Conservation (phyloP, 169 alveolate genomes). For the Besnoitia besnoiti region DNA sequence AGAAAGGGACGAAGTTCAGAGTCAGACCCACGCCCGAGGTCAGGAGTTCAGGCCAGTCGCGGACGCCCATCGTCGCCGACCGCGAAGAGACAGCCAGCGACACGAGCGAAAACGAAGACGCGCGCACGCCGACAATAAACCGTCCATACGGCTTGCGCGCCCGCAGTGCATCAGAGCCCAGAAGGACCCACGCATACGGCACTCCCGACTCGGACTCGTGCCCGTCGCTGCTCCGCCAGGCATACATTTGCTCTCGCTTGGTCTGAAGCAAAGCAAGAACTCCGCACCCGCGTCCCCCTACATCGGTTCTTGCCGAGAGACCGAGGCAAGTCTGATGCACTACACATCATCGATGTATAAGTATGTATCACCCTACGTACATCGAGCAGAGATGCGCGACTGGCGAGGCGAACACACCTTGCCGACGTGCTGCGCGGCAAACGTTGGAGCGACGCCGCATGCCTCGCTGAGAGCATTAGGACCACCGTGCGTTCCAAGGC, state of each 20-base stretch:
- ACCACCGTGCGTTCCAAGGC: too few species aligned
- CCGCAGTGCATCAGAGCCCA: conserved; percentile 8
- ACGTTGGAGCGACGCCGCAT: too few species aligned
- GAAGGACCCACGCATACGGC: not conserved
- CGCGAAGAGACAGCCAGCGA: not conserved
- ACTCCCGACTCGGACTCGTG: not conserved
- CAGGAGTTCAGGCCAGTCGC: conserved; percentile 3
- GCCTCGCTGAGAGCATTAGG: too few species aligned
- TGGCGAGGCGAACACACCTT: too few species aligned
- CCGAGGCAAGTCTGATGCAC: too few species aligned
- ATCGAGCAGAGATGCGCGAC: too few species aligned
- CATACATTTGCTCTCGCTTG: not conserved
- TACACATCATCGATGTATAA: too few species aligned
- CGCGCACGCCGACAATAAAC: not conserved
- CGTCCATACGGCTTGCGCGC: not conserved
- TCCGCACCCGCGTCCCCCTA: too few species aligned
- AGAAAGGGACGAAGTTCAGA: not conserved
- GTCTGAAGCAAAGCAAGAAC: not conserved
- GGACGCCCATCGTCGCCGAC: not conserved
- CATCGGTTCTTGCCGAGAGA: too few species aligned
- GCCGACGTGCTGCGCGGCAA: too few species aligned
- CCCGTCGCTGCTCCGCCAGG: not conserved
- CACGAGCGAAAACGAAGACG: not conserved
- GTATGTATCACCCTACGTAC: too few species aligned
- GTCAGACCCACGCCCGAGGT: not conserved